Percentiles rank a stretch among this genome's conserved stretches.
Evolutionary conservation across 805 yeast species (phyloP).

Genomic region (Blastobotrys peoriensis): DNA sequence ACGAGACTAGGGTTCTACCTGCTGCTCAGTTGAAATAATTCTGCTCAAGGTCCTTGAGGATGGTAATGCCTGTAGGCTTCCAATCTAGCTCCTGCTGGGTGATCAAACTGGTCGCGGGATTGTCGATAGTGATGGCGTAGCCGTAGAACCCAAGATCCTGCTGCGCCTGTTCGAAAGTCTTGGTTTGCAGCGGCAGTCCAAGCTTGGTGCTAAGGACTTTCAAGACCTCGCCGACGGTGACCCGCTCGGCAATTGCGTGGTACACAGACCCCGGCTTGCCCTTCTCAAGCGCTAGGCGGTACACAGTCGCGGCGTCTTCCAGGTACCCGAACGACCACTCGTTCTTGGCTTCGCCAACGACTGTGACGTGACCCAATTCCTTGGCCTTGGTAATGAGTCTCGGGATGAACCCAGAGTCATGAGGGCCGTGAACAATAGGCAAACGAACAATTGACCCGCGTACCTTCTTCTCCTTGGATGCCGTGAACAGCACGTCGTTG

Average conservation of each 20-base stretch:
- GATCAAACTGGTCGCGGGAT: slow-evolving; percentile 3
- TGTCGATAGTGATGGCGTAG: not conserved
- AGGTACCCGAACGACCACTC: slow-evolving; percentile 31
- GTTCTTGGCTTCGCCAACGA: slow-evolving; percentile 33
- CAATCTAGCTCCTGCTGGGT: slow-evolving; percentile 8
- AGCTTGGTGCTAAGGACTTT: slow-evolving; percentile 21
- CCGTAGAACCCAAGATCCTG: not conserved
- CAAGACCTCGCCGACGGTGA: slow-evolving; percentile 25
- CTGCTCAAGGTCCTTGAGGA: slow-evolving; percentile 5
- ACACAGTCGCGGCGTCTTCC: slow-evolving; percentile 32
- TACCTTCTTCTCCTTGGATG: slow-evolving; percentile 26
- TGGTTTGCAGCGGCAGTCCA: slow-evolving; percentile 1
- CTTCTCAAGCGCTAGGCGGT: slow-evolving; percentile 25
- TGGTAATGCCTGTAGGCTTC: not conserved
- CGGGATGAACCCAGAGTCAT: slow-evolving; percentile 28
- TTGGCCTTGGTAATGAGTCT: slow-evolving; percentile 6
- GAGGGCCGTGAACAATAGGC: slow-evolving; percentile 33
- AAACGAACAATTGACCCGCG: slow-evolving; percentile 27
- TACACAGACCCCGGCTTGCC: slow-evolving; percentile 26
- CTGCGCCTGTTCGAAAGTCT: slow-evolving; percentile 4
- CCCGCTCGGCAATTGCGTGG: slow-evolving; percentile 24
- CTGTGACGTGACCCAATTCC: slow-evolving; percentile 29
- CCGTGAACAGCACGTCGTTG: slow-evolving; percentile 1
- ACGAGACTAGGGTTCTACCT: too few relatives aligned
- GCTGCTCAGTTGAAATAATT: slow-evolving; percentile 1